A percentile compares a stretch with the other conserved stretches of the same genome.
Conservation (phyloP, 169 alveolate species). For the Blepharisma undulans region DNA sequence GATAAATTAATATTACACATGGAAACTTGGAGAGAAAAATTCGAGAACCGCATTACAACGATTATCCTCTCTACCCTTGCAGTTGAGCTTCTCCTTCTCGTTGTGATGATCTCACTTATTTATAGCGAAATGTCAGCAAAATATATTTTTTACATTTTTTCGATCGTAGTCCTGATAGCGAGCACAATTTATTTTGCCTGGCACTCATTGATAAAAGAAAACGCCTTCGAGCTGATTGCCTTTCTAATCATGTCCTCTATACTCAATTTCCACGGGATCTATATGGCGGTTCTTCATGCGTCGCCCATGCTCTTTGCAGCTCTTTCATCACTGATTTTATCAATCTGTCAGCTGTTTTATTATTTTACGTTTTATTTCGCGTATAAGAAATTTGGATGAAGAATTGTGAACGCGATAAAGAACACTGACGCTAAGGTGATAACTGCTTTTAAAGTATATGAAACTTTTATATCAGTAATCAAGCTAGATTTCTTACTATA, state of each 20-base stretch:
- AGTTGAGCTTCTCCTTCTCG: neutral
- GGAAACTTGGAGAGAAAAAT: neutral
- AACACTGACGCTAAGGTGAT: neutral
- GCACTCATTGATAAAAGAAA: slow-evolving; percentile 36
- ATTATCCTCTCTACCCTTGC: slow-evolving; percentile 5
- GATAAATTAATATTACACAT: neutral
- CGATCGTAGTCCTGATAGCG: neutral
- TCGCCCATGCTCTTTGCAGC: neutral
- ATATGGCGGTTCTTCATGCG: neutral
- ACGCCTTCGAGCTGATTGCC: slow-evolving; percentile 35
- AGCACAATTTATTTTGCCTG: slow-evolving; percentile 42
- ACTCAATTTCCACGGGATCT: slow-evolving; percentile 6
- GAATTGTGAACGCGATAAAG: neutral
- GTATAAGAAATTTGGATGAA: neutral
- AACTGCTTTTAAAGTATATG: slow-evolving; percentile 1
- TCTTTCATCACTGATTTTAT: neutral
- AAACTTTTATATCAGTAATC: slow-evolving; percentile 22
- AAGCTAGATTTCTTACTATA: slow-evolving; percentile 31
- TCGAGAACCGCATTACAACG: neutral
- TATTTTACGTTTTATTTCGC: neutral
- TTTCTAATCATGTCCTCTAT: slow-evolving; percentile 26
- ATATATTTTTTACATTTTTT: neutral
- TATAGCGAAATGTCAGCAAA: neutral
- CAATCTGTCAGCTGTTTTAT: neutral
- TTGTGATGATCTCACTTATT: neutral